A percentile compares a stretch with the other conserved stretches of the same genome.
Conservation (phyloP, 257 asterid genomes). For the Coffea eugenioides region DNA sequence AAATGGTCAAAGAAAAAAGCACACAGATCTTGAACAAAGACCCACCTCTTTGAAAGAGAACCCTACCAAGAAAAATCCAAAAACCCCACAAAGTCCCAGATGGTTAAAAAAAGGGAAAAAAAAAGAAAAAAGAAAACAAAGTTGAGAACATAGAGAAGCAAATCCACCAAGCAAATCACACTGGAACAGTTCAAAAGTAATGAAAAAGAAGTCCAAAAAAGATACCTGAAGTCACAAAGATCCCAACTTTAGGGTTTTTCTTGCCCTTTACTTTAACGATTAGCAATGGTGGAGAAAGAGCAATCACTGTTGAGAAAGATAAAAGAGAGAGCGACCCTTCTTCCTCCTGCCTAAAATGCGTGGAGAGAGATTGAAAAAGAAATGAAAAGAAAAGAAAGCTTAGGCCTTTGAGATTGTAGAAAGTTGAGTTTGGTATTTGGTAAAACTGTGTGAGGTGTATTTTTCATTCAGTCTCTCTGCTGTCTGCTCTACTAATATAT, state of each 20-base stretch:
- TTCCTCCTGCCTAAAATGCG: not conserved
- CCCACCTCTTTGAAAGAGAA: constrained; percentile 56
- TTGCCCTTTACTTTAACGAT: constrained; percentile 20
- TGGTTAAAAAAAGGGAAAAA: constrained; percentile 18
- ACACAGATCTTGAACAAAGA: constrained; percentile 71
- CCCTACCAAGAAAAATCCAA: constrained; percentile 57
- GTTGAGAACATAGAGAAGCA: constrained; percentile 38
- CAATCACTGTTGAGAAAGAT: not conserved
- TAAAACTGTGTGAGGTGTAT: constrained; percentile 28
- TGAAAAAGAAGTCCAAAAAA: constrained; percentile 41
- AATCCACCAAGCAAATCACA: constrained; percentile 48
- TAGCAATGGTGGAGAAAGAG: constrained; percentile 28
- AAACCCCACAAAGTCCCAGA: constrained; percentile 57
- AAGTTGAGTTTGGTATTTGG: constrained; percentile 33
- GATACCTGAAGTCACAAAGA: constrained; percentile 61
- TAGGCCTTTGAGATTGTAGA: constrained; percentile 30
- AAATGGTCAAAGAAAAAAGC: constrained; percentile 53
- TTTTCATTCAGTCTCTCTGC: not conserved
- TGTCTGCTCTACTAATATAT: not conserved
- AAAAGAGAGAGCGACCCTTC: not conserved
- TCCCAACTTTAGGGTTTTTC: constrained; percentile 47
- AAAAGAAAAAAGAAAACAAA: constrained; percentile 13
- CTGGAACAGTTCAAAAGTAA: constrained; percentile 54
- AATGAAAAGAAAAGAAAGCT: constrained; percentile 22
- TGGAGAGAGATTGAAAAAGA: constrained; percentile 8